These are phyloP conservation scores for Eucalyptus regnans DNA, from an alignment of 345 rosid species.

Conservation along the genomic window DNA sequence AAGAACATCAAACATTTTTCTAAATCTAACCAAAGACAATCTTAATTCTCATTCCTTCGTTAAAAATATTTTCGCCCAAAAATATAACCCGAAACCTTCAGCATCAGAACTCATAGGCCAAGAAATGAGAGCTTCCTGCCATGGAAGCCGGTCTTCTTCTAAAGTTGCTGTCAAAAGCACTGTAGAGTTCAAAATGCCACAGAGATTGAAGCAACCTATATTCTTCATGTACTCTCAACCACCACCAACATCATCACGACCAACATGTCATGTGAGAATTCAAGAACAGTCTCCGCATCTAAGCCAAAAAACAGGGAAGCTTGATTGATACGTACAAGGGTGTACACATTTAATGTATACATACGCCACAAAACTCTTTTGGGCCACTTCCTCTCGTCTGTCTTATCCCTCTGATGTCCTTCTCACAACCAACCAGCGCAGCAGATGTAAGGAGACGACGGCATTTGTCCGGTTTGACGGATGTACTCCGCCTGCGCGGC, in stretches of 20 bases:
- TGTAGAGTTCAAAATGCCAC: neutral
- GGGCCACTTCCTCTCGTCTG: neutral
- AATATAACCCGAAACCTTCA: neutral
- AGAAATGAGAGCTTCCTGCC: neutral
- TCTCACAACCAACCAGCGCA: slow-evolving; percentile 40
- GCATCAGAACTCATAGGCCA: neutral
- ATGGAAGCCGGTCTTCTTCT: neutral
- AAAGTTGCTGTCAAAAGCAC: neutral
- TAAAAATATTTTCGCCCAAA: neutral
- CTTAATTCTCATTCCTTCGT: neutral
- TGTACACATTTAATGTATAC: neutral
- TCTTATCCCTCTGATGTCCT: neutral
- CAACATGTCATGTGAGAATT: neutral
- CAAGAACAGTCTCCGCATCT: neutral
- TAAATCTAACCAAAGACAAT: neutral
- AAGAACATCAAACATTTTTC: neutral
- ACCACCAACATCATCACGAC: neutral
- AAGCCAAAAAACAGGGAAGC: neutral
- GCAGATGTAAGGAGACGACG: slow-evolving; percentile 29
- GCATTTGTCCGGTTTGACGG: slow-evolving; percentile 48
- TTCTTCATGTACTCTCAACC: neutral
- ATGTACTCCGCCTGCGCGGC: slow-evolving; percentile 44
- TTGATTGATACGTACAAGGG: neutral
- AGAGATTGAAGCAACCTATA: neutral
- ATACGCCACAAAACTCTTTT: neutral